These are phyloP conservation scores for Gossypium australe DNA, from an alignment of 345 rosid species.

Conservation along the genomic window DNA sequence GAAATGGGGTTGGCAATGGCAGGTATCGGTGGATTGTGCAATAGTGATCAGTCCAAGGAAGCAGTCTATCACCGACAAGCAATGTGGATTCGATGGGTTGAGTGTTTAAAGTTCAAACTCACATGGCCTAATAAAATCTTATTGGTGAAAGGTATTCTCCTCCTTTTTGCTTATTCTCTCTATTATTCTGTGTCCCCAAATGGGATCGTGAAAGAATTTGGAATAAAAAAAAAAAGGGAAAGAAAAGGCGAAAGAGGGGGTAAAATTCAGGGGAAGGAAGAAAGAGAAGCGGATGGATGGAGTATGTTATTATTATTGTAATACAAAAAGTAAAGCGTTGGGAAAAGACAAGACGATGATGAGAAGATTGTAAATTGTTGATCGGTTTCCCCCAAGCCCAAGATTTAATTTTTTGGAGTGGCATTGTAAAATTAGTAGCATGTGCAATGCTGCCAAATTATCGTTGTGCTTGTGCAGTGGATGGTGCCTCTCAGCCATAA, in stretches of 20 bases:
- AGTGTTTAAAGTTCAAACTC: conserved; percentile 27
- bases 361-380: conserved; percentile 9
- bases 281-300: conserved; percentile 3
- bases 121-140: not conserved
- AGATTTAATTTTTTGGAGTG: not conserved
- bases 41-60: conserved; percentile 89
- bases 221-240: not conserved
- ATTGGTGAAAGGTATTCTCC: not conserved
- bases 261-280: not conserved
- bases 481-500: not conserved
- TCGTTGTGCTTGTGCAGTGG: conserved; percentile 3
- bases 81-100: conserved; percentile 95
- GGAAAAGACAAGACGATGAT: not conserved
- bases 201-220: conserved; percentile 3
- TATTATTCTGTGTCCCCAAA: not conserved
- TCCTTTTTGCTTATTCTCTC: not conserved
- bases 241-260: not conserved
- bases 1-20: conserved; percentile 15
- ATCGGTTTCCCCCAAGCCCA: not conserved
- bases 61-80: conserved; percentile 85
- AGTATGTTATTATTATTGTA: not conserved
- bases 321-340: conserved; percentile 5
- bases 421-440: too few relatives aligned
- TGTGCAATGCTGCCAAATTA: not conserved
- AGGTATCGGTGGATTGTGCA: conserved; percentile 93